These are phyloP conservation scores for Phytophthora pinifolia DNA, from an alignment of 352 stramenopile species.

Conservation along the genomic window DNA sequence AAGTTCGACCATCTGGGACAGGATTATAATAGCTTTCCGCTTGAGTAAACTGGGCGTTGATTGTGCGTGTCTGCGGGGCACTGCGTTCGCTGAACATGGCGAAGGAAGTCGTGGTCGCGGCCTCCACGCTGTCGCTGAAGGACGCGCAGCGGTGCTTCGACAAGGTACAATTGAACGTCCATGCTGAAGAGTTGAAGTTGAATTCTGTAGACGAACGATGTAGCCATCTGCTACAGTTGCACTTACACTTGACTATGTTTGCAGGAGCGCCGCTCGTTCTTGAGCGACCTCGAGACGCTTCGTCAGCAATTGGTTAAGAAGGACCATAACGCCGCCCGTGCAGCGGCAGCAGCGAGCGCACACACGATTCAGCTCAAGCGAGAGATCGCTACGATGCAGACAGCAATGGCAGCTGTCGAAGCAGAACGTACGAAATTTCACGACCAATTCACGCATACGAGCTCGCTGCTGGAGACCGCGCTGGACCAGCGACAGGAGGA, in stretches of 20 bases:
- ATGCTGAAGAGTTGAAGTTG: conserved; percentile 24
- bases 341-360: conserved; percentile 49
- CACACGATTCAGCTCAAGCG: conserved; percentile 79
- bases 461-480: conserved; percentile 66
- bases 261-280: conserved; percentile 63
- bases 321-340: conserved; percentile 52
- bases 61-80: neutral
- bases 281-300: conserved; percentile 73
- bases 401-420: conserved; percentile 41
- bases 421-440: conserved; percentile 47
- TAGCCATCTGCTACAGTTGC: conserved; percentile 11
- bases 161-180: conserved; percentile 38
- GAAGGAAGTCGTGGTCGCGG: conserved; percentile 19
- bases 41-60: conserved; percentile 13
- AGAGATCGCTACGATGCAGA: conserved; percentile 64
- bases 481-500: conserved; percentile 78
- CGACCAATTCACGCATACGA: conserved; percentile 68
- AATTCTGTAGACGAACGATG: conserved; percentile 21
- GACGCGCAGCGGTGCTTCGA: conserved; percentile 77
- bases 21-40: conserved; percentile 14
- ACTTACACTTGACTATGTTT: conserved; percentile 3
- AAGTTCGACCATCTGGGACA: conserved; percentile 4
- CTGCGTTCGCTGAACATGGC: conserved; percentile 19
- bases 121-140: conserved; percentile 61
- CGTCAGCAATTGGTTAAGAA: conserved; percentile 79